These are phyloP conservation scores for Alternaria infectoria DNA, from an alignment of 2,329 filamentous ascomycete species.

Conservation along the genomic window DNA sequence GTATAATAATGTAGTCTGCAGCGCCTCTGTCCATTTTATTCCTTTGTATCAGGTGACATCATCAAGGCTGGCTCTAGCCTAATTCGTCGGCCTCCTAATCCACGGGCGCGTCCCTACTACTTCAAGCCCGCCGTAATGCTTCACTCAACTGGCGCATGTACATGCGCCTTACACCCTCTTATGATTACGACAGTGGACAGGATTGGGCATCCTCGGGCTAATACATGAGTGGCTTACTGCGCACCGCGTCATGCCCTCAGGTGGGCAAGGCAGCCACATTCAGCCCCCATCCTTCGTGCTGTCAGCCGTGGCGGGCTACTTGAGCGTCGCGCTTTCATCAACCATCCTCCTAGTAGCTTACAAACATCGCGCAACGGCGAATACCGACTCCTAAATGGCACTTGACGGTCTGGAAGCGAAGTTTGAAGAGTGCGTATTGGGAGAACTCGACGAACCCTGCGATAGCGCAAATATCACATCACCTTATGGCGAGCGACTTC, in stretches of 20 bases:
- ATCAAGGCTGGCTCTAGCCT: too few relatives aligned
- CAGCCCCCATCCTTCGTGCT: neutral
- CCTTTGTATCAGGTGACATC: too few relatives aligned
- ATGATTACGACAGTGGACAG: accelerated
- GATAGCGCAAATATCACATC: neutral
- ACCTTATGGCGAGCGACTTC: neutral
- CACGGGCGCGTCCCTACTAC: neutral
- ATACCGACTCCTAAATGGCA: neutral
- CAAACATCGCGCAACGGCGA: neutral
- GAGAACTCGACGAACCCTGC: accelerated
- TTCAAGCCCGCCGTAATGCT: neutral
- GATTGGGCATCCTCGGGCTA: accelerated
- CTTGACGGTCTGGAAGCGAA: neutral
- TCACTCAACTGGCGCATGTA: neutral
- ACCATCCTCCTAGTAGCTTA: neutral
- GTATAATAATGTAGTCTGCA: too few relatives aligned
- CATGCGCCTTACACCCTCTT: neutral
- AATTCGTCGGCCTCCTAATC: too few relatives aligned
- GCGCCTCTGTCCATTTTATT: too few relatives aligned
- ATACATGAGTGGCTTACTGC: neutral
- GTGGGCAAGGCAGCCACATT: neutral
- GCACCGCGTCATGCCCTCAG: neutral
- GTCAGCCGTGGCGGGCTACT: neutral
- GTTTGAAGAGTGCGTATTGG: neutral
- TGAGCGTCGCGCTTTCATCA: neutral